phyloP scores from a whole-genome alignment of 2,329 filamentous ascomycete species.

The Calonectria fujianensis region DNA sequence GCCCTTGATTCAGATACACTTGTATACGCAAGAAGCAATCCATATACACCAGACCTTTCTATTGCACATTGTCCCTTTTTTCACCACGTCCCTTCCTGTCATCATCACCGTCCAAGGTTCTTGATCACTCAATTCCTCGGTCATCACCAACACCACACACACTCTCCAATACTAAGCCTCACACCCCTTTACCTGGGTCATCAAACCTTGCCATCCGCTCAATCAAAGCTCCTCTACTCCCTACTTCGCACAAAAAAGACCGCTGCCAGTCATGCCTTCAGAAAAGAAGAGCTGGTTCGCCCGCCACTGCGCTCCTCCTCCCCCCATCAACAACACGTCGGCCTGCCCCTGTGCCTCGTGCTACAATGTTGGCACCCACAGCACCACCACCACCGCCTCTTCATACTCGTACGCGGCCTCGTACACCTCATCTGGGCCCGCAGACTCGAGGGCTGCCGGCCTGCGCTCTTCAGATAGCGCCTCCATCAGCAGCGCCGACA shows the following conservation, averaged over 20 bases:
- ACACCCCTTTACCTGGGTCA: background rate
- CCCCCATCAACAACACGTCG: conserved; percentile 59
- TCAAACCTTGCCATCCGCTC: background rate
- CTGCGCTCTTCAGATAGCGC: conserved; percentile 47
- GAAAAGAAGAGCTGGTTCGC: conserved; percentile 62
- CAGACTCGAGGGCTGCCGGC: conserved; percentile 27
- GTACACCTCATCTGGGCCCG: conserved; percentile 25
- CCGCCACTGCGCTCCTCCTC: conserved; percentile 63
- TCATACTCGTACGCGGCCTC: conserved; percentile 27
- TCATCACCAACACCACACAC: conserved; percentile 33
- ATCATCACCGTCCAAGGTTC: background rate
- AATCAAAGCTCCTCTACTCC: background rate
- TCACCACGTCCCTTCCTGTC: background rate
- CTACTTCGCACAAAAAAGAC: background rate
- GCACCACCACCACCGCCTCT: conserved; percentile 46
- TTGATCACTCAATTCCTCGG: conserved; percentile 21
- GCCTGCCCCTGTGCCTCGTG: conserved; percentile 62
- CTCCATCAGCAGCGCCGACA: conserved; percentile 51
- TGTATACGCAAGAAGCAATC: background rate
- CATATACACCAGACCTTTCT: background rate
- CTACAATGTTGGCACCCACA: conserved; percentile 55
- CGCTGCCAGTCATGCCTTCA: conserved; percentile 56
- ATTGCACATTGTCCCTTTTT: background rate
- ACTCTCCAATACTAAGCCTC: conserved; percentile 21
- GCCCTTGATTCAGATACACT: background rate